A percentile compares a stretch with the other conserved stretches of the same genome.
Conservation (phyloP, 2,329 filamentous ascomycete species). For the Leptoxyphium fumago region DNA sequence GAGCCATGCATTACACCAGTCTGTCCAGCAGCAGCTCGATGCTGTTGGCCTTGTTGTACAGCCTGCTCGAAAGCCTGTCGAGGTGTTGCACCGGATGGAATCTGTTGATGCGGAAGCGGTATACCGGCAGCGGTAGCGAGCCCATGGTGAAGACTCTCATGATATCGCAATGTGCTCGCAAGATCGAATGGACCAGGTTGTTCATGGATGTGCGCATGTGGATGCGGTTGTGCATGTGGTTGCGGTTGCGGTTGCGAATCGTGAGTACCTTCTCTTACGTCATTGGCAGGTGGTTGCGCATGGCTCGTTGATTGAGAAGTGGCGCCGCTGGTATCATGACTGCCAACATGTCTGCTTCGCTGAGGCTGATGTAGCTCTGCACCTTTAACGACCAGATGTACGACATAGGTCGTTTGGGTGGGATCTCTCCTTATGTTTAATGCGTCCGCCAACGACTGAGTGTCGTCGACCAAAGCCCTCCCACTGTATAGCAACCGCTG, state of each 20-base stretch:
- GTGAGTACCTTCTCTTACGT: not conserved
- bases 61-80: not conserved
- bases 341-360: not conserved
- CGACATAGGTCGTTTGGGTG: slow-evolving; percentile 18
- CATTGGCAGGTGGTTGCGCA: no score
- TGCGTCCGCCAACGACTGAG: slow-evolving; percentile 33
- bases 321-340: no score
- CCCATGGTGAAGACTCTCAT: slow-evolving; percentile 3
- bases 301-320: no score
- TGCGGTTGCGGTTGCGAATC: not conserved
- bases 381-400: slow-evolving; percentile 20
- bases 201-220: not conserved
- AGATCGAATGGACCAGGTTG: not conserved
- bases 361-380: not conserved
- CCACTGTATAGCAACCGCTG: slow-evolving; percentile 47
- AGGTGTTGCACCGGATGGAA: not conserved
- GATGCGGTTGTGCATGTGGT: not conserved
- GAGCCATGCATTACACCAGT: not conserved
- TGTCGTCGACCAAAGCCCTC: slow-evolving; percentile 35
- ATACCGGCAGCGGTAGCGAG: slow-evolving; percentile 3
- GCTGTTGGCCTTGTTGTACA: slow-evolving; percentile 8
- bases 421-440: slow-evolving; percentile 38
- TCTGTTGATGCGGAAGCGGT: not conserved
- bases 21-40: slow-evolving; percentile 7
- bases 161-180: not conserved